Evolutionary conservation across 345 rosid species (phyloP).

Genomic region (Boechera divaricarpa): DNA sequence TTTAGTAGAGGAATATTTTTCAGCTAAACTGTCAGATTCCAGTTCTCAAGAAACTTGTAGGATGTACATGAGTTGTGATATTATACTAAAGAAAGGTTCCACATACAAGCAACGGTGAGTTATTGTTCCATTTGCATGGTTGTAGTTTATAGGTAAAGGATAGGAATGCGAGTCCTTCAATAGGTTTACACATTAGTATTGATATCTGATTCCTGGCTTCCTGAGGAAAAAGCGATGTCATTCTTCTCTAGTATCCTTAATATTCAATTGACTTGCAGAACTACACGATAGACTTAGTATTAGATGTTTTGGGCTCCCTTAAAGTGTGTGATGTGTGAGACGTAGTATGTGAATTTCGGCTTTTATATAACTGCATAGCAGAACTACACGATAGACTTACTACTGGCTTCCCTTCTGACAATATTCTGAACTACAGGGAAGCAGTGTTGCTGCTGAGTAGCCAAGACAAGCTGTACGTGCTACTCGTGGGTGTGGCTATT

Average conservation of each 20-base stretch:
- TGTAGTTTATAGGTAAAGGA: slow-evolving; percentile 21
- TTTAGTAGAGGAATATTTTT: slow-evolving; percentile 66
- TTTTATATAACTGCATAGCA: neutral
- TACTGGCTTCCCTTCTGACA: slow-evolving; percentile 22
- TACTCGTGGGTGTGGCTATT: slow-evolving; percentile 61
- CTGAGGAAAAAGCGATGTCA: neutral
- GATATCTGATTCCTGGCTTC: neutral
- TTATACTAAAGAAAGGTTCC: slow-evolving; percentile 65
- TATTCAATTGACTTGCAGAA: neutral
- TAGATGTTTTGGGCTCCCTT: slow-evolving; percentile 9
- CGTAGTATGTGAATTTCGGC: neutral
- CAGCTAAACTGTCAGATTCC: slow-evolving; percentile 60
- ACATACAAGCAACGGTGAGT: slow-evolving; percentile 63
- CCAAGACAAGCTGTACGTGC: slow-evolving; percentile 64
- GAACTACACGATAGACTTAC: too few relatives aligned
- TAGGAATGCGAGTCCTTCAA: neutral
- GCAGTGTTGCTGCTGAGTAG: slow-evolving; percentile 70
- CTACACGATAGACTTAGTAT: neutral
- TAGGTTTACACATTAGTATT: neutral
- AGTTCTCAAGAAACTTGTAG: slow-evolving; percentile 64
- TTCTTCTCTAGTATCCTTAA: neutral
- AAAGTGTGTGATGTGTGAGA: slow-evolving; percentile 13
- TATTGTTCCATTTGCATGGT: slow-evolving; percentile 24
- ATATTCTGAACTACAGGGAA: slow-evolving; percentile 61
- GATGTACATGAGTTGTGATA: slow-evolving; percentile 62